These are phyloP conservation scores for Grifola frondosa DNA, from an alignment of 1,284 basidiomycete genomes.

Conservation along the genomic window DNA sequence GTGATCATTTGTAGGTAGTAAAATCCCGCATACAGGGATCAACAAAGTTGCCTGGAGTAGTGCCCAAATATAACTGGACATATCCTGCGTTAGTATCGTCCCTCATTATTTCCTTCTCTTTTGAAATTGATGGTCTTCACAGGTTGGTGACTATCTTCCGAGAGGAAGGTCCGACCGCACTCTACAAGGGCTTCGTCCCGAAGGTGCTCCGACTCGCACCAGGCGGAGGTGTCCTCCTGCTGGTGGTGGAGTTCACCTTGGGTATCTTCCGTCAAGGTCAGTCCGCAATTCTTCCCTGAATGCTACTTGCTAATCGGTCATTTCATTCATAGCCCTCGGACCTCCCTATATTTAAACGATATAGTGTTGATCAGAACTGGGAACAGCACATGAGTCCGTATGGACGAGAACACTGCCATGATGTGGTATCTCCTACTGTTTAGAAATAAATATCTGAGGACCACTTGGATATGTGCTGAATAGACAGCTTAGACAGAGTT, in stretches of 20 bases:
- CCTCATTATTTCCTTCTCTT: not conserved
- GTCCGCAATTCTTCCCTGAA: not conserved
- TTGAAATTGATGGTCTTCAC: not conserved
- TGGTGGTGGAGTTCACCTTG: constrained; percentile 87
- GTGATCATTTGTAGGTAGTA: constrained; percentile 64
- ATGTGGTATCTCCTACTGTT: too few relatives aligned
- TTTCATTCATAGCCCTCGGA: constrained; percentile 15
- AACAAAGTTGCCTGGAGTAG: constrained; percentile 61
- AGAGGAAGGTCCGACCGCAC: constrained; percentile 86
- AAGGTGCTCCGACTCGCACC: constrained; percentile 88
- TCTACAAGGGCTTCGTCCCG: constrained; percentile 94
- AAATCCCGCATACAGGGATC: constrained; percentile 94
- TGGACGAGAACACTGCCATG: too few relatives aligned
- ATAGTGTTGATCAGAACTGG: too few relatives aligned
- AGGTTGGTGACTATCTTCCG: constrained; percentile 77
- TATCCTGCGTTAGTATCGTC: constrained; percentile 62
- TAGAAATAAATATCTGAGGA: too few relatives aligned
- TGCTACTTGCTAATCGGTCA: not conserved
- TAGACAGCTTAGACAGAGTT: too few relatives aligned
- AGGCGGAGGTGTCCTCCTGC: constrained; percentile 90
- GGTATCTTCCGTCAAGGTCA: constrained; percentile 71
- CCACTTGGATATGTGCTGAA: too few relatives aligned
- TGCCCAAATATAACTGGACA: constrained; percentile 91
- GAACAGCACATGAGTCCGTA: too few relatives aligned
- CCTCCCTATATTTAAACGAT: constrained; percentile 23